Evolutionary conservation across 306 rosid species (phyloP).

Genomic region (Ormosia emarginata): DNA sequence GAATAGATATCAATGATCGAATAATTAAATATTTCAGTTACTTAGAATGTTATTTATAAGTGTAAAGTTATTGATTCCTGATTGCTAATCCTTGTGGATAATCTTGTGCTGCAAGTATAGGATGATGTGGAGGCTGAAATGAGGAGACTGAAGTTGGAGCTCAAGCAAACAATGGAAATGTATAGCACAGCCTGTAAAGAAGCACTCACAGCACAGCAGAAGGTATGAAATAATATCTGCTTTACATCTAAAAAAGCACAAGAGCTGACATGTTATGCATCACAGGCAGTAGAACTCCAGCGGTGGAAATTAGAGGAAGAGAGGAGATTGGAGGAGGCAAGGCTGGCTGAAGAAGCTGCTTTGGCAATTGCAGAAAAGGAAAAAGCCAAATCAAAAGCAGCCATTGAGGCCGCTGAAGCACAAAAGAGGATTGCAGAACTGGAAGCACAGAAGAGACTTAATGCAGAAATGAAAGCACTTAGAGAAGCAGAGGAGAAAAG

Average conservation of each 20-base stretch:
- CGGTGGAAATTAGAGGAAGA: conserved; percentile 92
- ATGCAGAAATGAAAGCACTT: conserved; percentile 70
- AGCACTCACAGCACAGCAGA: conserved; percentile 85
- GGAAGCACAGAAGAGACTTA: conserved; percentile 81
- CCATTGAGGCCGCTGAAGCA: conserved; percentile 89
- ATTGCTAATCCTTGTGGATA: neutral
- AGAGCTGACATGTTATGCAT: neutral
- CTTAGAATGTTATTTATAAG: neutral
- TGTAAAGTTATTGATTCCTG: neutral
- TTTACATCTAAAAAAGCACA: neutral
- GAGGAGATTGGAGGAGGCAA: conserved; percentile 70
- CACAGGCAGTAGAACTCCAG: conserved; percentile 81
- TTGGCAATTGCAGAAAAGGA: conserved; percentile 72
- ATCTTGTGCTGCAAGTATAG: conserved; percentile 43
- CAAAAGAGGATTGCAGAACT: conserved; percentile 76
- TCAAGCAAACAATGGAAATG: conserved; percentile 97
- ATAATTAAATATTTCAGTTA: neutral
- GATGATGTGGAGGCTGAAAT: conserved; percentile 93
- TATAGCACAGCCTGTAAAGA: conserved; percentile 93
- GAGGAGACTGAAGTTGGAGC: conserved; percentile 88
- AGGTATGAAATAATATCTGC: conserved; percentile 35
- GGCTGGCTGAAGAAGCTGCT: conserved; percentile 79
- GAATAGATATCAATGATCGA: neutral
- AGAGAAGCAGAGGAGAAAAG: conserved; percentile 69
- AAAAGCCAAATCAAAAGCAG: conserved; percentile 81